Base-by-base conservation (phyloP, 2,329 filamentous ascomycete genomes). In the Botryotinia convoluta region DNA sequence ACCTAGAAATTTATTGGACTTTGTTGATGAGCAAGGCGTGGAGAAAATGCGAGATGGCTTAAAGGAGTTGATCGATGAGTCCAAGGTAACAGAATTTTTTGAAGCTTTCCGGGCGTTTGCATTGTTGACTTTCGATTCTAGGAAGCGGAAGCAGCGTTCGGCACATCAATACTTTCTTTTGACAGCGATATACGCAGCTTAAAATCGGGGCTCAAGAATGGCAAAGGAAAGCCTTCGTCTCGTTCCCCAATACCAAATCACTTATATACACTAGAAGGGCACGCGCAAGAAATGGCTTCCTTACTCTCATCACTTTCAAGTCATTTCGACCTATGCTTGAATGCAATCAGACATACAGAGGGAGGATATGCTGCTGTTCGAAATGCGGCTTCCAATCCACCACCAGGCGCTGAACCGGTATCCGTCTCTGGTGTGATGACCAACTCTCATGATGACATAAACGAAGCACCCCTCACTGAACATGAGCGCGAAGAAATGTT, bases 261-360 rank as follows among this genome's bases (percentile, higher is more conserved):
- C 57, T 87, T 87, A 75, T 83, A 83, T 70, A 80, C 82, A 10
- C 76, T 82, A 20, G 80, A 81, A 77, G 72, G 68, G 6, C 90
- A 95, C 77, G 95, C 95, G 0, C 90, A 93, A 75, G 90, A 91
- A 78, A 95, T 97, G 90, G 95, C 95, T 8, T 87, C 91, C 73
- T 87, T 94, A 8, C 88, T 98, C 2, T 89, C 93, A 73, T 94
- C 92, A 0, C 85, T 98, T 6, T 94, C 94, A 12, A 89, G 88
- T 39, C 95, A 98, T 83, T 98, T 97, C 81, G 95, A 98, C 81
- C 89, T 97, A 76, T 98, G 95, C 81, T 93, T 97, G 22, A 95
- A 92, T 1, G 95, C 95, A 0, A 91, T 98, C 61, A 93, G 94
- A 74, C 94, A 95, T 69, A 98, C 95, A 4, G 94, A 97, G 83